Base-by-base conservation (phyloP, 352 stramenopile genomes). In the Globisporangium ultimum region DNA sequence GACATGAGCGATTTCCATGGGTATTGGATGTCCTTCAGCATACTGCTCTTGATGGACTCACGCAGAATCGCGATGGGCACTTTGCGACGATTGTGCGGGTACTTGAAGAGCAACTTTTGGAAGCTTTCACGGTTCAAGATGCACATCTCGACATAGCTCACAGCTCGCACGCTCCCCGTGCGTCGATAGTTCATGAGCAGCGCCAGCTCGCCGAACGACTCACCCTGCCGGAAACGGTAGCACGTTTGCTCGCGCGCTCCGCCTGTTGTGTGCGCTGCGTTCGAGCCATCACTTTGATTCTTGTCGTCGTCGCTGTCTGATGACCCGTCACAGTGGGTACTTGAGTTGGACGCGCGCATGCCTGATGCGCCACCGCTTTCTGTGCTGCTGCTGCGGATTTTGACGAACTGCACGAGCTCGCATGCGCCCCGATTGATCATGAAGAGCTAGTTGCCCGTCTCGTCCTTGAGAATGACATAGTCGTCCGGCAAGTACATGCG, bases 401-500 rank as follows among this genome's bases (percentile, higher is more conserved):
- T 55, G 50, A 52, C 18, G 28, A 59, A 28, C 53, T 59, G 53
- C n/a, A 53, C 49, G 1, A 88, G 56, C 51, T 88, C 72, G 43
- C 80, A 89, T 13, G 72, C 63, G 1, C 78, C 83, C 0, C 75
- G 73, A 43, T 90, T 86, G 13, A 92, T 71, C 61, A 90, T 87
- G 66, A 81, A 92, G 59, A 84, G 86, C 21, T 90, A 71, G 22
- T 73, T 68, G 41, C 72, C 77, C 0, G 87, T 71, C 47, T 91
- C 79, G 3, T 71, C 79, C 36, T 76, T 64, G 10, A 78, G 67
- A 32, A 89, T 78, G 40, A 93, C 78, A 41, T 78, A 93, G 55
- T 91, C 79, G 60, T 93, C 84, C 3, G 81, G 79, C 12, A 91
- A 59, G 58, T 89, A 92, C 14, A 92, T 68, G 41, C 77, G 74